These are phyloP conservation scores for Xerocomus minutiporus DNA, from an alignment of 1,284 basidiomycete genomes.

Conservation along the genomic window DNA sequence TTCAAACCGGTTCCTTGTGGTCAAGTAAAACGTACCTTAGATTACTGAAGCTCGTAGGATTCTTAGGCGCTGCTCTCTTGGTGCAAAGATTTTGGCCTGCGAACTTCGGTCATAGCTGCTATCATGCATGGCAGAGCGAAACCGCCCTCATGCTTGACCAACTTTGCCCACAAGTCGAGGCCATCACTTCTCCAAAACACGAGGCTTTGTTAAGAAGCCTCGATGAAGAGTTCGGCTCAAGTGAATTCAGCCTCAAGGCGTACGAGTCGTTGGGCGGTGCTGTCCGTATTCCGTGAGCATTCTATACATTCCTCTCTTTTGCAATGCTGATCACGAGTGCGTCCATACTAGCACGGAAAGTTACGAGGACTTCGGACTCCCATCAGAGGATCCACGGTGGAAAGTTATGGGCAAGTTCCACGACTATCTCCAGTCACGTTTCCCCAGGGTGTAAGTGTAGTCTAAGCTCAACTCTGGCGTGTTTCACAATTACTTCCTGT, in stretches of 20 bases:
- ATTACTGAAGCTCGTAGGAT: conserved; percentile 2
- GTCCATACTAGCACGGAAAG: conserved; percentile 31
- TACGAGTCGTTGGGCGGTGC: conserved; percentile 42
- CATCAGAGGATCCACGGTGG: conserved; percentile 45
- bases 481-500: background rate
- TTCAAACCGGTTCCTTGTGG: background rate
- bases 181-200: conserved; percentile 31
- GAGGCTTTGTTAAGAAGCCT: conserved; percentile 30
- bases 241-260: conserved; percentile 37
- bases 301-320: background rate
- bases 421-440: conserved; percentile 39
- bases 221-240: conserved; percentile 32
- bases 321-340: background rate
- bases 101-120: background rate
- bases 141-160: conserved; percentile 1
- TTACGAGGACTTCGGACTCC: conserved; percentile 39
- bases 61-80: conserved; percentile 14
- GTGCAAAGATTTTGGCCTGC: conserved; percentile 5
- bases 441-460: conserved; percentile 38
- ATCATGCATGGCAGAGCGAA: background rate
- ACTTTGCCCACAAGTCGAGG: conserved; percentile 33
- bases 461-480: background rate
- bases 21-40: background rate
- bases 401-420: conserved; percentile 40
- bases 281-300: conserved; percentile 41